Conservation (phyloP, 228 moss, liverwort and hornwort genomes). For the Sphagnum magellanicum region DNA sequence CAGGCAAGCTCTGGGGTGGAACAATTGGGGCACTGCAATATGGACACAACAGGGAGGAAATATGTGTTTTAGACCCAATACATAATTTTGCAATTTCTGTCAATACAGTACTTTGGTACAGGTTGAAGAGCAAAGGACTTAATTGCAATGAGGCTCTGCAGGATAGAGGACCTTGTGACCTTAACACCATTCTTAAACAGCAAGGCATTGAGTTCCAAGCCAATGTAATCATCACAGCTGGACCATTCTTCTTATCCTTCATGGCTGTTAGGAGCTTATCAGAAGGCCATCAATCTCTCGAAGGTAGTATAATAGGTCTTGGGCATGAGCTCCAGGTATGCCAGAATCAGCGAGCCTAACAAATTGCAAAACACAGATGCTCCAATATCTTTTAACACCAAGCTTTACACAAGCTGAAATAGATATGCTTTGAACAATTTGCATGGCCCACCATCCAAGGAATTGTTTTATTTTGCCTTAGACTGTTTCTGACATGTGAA, state of each 20-base stretch:
- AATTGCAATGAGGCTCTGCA: conserved; percentile 83
- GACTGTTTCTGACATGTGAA: no score
- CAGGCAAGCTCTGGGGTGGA: no score
- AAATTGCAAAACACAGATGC: conserved; percentile 18
- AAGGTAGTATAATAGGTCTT: conserved; percentile 61
- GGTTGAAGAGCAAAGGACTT: conserved; percentile 2
- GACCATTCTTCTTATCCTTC: conserved; percentile 49
- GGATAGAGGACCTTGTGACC: conserved; percentile 69
- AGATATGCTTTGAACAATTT: no score
- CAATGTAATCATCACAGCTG: conserved; percentile 94
- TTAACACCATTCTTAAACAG: conserved; percentile 60
- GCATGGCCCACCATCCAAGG: no score
- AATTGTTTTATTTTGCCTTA: background rate
- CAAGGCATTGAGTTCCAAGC: conserved; percentile 70
- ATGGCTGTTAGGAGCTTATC: conserved; percentile 49
- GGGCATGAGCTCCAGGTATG: conserved; percentile 76
- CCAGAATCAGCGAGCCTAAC: conserved; percentile 69
- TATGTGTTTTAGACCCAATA: no score
- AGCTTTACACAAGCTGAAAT: no score
- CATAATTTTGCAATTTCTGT: no score
- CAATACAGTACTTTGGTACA: no score
- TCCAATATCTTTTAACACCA: background rate
- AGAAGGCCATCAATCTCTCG: conserved; percentile 61
- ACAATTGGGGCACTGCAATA: conserved; percentile 1
- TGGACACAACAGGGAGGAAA: no score